Evolutionary conservation across 345 rosid genomes (phyloP), one percentile per base, ranked within the genome.

Genomic region (Mercurialis annua): DNA sequence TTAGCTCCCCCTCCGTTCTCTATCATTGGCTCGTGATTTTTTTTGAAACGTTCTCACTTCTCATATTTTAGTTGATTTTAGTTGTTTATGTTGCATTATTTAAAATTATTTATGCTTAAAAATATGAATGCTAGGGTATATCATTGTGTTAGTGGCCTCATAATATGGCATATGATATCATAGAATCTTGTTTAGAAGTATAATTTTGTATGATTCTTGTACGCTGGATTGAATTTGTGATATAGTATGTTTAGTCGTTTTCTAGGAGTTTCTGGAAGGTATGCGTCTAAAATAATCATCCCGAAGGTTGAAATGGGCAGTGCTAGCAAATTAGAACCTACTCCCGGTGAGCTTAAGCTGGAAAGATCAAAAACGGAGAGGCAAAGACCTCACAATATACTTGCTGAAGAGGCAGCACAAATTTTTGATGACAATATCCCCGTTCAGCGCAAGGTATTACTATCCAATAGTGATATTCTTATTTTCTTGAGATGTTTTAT

Each of bases 351-450:
- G 50, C 83, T 70, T 73, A 86, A 78, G 79, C 71, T 94, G 70
- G 89, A 74, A 67, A 90, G 83, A 78, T 84, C 95, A 29, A 94
- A 86, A 85, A 86, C 90, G 18, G 95, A 87, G 80, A 79, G 76
- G 68, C 86, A 66, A n/a, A 84, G 76, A 67, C 78, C 69, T 74
- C 82, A 64, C 24, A 85, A 76, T 78, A 70, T 94, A 64, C 87
- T 84, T 72, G 85, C 90, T 20, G 78, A 81, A 72, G 95, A 90
- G 67, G 95, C 97, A 24, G 96, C 91, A 15, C 84, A 85, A 78
- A 86, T 93, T 48, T 91, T 82, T 72, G 85, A 89, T 76, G 81
- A 84, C 65, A 93, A 74, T 67, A 77, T 93, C 64, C 75, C 98
- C 47, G 86, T 70, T 21, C 84, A 85, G 79, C 75, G 84, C 84